Evolutionary conservation across 768 basidiomycete species (phyloP).

Genomic region (Leccinum aurantiacum): DNA sequence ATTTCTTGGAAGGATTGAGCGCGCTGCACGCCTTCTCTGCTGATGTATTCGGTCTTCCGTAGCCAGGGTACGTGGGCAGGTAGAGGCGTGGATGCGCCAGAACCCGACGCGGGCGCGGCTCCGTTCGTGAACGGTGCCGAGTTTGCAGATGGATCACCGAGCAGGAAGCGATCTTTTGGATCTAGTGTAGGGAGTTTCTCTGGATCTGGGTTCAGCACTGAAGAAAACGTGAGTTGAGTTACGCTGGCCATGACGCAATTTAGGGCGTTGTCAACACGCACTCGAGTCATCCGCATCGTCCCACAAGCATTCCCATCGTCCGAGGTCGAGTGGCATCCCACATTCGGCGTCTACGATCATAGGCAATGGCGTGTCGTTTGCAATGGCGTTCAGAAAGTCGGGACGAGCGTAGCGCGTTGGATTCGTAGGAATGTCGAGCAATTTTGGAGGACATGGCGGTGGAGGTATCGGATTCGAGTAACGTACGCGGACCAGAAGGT

Average conservation of each 20-base stretch:
- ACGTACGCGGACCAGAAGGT: slow-evolving; percentile 89
- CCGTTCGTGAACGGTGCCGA: slow-evolving; percentile 44
- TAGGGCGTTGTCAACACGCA: slow-evolving; percentile 23
- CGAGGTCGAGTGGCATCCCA: slow-evolving; percentile 93
- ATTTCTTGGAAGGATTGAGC: slow-evolving; percentile 47
- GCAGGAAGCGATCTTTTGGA: slow-evolving; percentile 72
- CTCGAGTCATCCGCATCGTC: slow-evolving; percentile 71
- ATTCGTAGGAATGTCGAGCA: slow-evolving; percentile 89
- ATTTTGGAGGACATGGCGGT: slow-evolving; percentile 95
- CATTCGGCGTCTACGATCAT: slow-evolving; percentile 97
- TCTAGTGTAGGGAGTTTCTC: slow-evolving; percentile 60
- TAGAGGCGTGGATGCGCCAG: slow-evolving; percentile 44
- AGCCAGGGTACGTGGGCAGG: slow-evolving; percentile 83
- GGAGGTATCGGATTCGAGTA: slow-evolving; percentile 93
- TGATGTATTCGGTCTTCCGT: slow-evolving; percentile 88
- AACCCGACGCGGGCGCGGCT: slow-evolving; percentile 32
- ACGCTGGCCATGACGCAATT: not conserved
- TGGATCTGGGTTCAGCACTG: slow-evolving; percentile 67
- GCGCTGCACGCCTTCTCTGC: slow-evolving; percentile 54
- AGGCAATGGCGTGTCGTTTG: slow-evolving; percentile 79
- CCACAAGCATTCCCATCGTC: slow-evolving; percentile 81
- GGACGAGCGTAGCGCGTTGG: slow-evolving; percentile 85
- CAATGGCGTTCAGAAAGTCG: slow-evolving; percentile 79
- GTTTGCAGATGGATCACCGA: slow-evolving; percentile 60
- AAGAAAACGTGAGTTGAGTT: not conserved